Percentiles rank a stretch among this genome's conserved stretches.
phyloP scores from a whole-genome alignment of 805 yeast species.

The Kregervanrija fluxuum region DNA sequence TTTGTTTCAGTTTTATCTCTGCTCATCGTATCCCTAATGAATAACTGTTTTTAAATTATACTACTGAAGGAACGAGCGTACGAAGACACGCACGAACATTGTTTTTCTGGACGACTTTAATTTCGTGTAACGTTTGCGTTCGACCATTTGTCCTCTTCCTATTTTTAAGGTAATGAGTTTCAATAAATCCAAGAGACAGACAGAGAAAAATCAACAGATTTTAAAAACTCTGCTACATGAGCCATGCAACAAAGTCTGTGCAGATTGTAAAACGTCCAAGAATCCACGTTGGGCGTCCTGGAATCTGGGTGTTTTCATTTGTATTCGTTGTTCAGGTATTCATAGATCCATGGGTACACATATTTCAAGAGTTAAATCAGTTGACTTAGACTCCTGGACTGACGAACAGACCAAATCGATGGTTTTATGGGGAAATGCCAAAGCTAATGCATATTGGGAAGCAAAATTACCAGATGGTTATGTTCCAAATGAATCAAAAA shows the following conservation, averaged over 20 bases:
- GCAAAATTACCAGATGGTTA: conserved; percentile 55
- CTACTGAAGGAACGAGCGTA: too few relatives aligned
- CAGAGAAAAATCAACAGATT: conserved; percentile 58
- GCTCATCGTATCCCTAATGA: too few relatives aligned
- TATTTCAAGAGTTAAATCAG: conserved; percentile 85
- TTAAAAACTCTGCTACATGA: conserved; percentile 71
- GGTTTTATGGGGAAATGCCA: conserved; percentile 79
- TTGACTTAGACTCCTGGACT: conserved; percentile 94
- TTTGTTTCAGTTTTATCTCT: too few relatives aligned
- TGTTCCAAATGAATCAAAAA: conserved; percentile 74
- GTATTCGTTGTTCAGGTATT: conserved; percentile 93
- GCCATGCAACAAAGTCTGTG: conserved; percentile 70
- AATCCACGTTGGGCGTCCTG: conserved; percentile 99
- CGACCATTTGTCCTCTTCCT: too few relatives aligned
- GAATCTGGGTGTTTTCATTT: conserved; percentile 88
- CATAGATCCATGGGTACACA: conserved; percentile 96
- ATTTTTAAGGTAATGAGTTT: conserved; percentile 7
- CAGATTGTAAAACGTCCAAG: conserved; percentile 82
- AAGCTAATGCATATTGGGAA: conserved; percentile 84
- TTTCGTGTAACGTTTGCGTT: too few relatives aligned
- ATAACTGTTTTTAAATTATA: too few relatives aligned
- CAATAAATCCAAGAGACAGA: conserved; percentile 13
- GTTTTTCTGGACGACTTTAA: too few relatives aligned
- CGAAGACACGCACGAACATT: too few relatives aligned
- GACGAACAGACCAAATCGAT: conserved; percentile 81